Conservation (phyloP, 2,329 filamentous ascomycete species). For the Plectosphaerella sp. region DNA sequence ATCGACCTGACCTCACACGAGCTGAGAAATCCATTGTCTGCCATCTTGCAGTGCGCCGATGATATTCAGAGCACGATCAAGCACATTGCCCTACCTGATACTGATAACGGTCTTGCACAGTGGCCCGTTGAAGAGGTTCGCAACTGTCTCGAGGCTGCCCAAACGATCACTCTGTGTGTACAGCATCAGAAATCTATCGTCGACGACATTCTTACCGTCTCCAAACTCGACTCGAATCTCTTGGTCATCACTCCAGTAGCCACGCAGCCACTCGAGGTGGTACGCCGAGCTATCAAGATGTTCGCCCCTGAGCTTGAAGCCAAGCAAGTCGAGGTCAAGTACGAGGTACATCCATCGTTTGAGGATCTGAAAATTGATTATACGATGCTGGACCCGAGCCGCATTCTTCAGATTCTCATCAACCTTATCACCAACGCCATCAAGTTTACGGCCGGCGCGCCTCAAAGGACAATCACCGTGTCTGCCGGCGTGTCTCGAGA, state of each 20-base stretch:
- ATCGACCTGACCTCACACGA: slow-evolving; percentile 48
- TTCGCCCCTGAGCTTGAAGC: slow-evolving; percentile 52
- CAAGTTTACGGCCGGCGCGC: slow-evolving; percentile 44
- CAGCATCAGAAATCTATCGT: slow-evolving; percentile 53
- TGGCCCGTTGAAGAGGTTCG: slow-evolving; percentile 29
- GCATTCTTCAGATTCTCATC: slow-evolving; percentile 55
- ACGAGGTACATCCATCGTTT: slow-evolving; percentile 43
- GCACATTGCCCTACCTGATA: neutral
- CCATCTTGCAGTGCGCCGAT: slow-evolving; percentile 53
- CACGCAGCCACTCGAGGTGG: slow-evolving; percentile 45
- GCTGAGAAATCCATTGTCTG: slow-evolving; percentile 49
- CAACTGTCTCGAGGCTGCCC: slow-evolving; percentile 48
- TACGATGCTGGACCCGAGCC: slow-evolving; percentile 52
- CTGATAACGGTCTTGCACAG: no score
- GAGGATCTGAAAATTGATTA: slow-evolving; percentile 45
- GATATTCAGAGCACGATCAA: slow-evolving; percentile 35
- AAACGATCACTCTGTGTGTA: slow-evolving; percentile 51
- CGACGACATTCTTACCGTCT: slow-evolving; percentile 42
- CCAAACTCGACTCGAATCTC: slow-evolving; percentile 50
- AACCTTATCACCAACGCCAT: slow-evolving; percentile 59
- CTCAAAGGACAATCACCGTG: slow-evolving; percentile 38
- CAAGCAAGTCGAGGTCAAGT: slow-evolving; percentile 48
- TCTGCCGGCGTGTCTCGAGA: slow-evolving; percentile 41
- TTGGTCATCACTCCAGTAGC: slow-evolving; percentile 51
- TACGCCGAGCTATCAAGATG: slow-evolving; percentile 52